phyloP scores from a whole-genome alignment of 192 early-diverging fungal genomes.

The Pecoramyces ruminantium region DNA sequence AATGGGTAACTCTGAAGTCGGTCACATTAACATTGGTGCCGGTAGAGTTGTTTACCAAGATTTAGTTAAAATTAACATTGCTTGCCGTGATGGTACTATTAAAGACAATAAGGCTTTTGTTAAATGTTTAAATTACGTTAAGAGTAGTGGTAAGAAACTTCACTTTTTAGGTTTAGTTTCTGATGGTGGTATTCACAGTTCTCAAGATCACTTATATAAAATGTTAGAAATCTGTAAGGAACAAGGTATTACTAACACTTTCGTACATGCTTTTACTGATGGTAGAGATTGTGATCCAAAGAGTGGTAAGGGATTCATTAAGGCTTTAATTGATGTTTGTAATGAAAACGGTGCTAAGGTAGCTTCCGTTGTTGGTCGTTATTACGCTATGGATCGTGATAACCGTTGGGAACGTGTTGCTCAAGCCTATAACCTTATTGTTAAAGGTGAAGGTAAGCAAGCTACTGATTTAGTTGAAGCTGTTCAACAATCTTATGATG shows the following conservation, averaged over 20 bases:
- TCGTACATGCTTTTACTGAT: slow-evolving; percentile 93
- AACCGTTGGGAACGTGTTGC: slow-evolving; percentile 99
- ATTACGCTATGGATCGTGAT: slow-evolving; percentile 99
- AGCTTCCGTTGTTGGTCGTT: slow-evolving; percentile 88
- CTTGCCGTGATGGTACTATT: slow-evolving; percentile 3
- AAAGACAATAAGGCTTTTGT: slow-evolving; percentile 36
- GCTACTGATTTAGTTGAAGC: slow-evolving; percentile 31
- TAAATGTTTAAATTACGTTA: slow-evolving; percentile 70
- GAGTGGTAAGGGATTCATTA: slow-evolving; percentile 19
- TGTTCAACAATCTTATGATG: slow-evolving; percentile 70
- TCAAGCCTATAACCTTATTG: slow-evolving; percentile 82
- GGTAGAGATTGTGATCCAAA: slow-evolving; percentile 92
- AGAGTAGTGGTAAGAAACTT: slow-evolving; percentile 65
- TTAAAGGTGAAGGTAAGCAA: slow-evolving; percentile 43
- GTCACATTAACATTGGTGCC: slow-evolving; percentile 98
- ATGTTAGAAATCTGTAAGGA: slow-evolving; percentile 74
- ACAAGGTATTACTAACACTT: slow-evolving; percentile 64
- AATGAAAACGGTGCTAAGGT: slow-evolving; percentile 54
- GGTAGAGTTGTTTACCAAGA: slow-evolving; percentile 95
- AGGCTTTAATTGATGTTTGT: neutral
- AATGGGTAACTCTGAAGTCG: slow-evolving; percentile 99
- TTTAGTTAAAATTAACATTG: slow-evolving; percentile 1
- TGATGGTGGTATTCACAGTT: slow-evolving; percentile 96
- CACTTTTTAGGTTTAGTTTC: slow-evolving; percentile 90
- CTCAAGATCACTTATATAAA: slow-evolving; percentile 76